These are phyloP conservation scores for Pharus latifolius DNA, from an alignment of 176 grass and related monocot species.

Conservation along the genomic window DNA sequence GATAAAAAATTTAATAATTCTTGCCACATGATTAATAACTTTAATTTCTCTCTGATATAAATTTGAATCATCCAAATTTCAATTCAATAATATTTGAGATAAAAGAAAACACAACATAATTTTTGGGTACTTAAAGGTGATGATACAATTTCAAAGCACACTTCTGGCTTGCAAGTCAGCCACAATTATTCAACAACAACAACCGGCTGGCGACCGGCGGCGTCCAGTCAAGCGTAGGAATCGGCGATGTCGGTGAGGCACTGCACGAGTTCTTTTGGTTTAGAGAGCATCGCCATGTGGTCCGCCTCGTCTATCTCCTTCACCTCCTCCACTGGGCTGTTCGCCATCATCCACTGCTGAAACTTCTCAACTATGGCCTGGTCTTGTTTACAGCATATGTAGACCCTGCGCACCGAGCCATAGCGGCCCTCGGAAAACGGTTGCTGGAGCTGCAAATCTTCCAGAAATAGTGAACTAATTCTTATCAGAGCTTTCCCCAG, in stretches of 20 bases:
- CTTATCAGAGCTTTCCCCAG: constrained; percentile 37
- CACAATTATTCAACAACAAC: too few relatives aligned
- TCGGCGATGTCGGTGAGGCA: constrained; percentile 28
- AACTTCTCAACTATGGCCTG: constrained; percentile 5
- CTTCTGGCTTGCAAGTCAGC: too few relatives aligned
- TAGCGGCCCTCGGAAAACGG: constrained; percentile 29
- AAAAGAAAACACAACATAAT: too few relatives aligned
- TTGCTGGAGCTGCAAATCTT: constrained; percentile 24
- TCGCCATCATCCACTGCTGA: constrained; percentile 58
- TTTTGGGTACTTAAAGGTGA: too few relatives aligned
- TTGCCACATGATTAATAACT: too few relatives aligned
- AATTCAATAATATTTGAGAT: too few relatives aligned
- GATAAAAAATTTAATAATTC: too few relatives aligned
- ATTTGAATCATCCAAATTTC: too few relatives aligned
- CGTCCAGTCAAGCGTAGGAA: constrained; percentile 15
- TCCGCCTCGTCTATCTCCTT: constrained; percentile 39
- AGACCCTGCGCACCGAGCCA: constrained; percentile 51
- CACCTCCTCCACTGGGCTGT: constrained; percentile 34
- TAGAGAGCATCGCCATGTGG: constrained; percentile 57
- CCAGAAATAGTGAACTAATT: constrained; percentile 38
- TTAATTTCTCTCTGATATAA: too few relatives aligned
- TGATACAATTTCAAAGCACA: too few relatives aligned
- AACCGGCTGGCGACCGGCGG: too few relatives aligned
- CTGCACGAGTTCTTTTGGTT: constrained; percentile 17
- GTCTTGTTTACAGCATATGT: constrained; percentile 47